Evolutionary conservation across 805 yeast species (phyloP).

Genomic region (Phaffomyces opuntiae): DNA sequence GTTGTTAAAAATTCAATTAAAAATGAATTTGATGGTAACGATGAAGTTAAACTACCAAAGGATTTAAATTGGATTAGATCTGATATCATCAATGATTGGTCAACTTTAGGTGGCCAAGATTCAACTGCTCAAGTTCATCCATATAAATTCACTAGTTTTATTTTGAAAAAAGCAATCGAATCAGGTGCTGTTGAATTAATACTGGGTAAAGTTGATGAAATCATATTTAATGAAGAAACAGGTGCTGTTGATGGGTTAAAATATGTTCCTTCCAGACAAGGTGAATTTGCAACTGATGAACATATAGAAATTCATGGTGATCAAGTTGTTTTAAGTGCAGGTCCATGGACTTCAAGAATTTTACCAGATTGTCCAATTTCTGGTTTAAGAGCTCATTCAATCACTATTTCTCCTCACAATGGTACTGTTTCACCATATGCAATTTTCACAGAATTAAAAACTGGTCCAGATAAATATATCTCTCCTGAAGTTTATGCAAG

Average conservation of each 20-base stretch:
- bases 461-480: constrained; percentile 61
- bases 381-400: constrained; percentile 91
- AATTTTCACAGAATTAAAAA: constrained; percentile 81
- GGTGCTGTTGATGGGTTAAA: constrained; percentile 68
- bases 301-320: constrained; percentile 53
- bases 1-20: constrained; percentile 29
- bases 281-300: constrained; percentile 20
- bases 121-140: constrained; percentile 98
- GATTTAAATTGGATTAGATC: constrained; percentile 74
- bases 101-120: constrained; percentile 73
- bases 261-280: constrained; percentile 37
- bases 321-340: constrained; percentile 78
- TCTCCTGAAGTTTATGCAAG: constrained; percentile 95
- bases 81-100: constrained; percentile 62
- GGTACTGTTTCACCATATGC: constrained; percentile 87
- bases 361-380: constrained; percentile 91
- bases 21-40: constrained; percentile 14
- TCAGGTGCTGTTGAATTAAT: constrained; percentile 78
- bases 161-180: constrained; percentile 73
- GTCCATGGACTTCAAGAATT: constrained; percentile 95
- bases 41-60: constrained; percentile 38
- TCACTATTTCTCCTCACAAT: constrained; percentile 76
- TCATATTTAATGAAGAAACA: constrained; percentile 51
- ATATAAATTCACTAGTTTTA: constrained; percentile 80
- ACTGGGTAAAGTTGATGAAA: constrained; percentile 74